Evolutionary conservation across 1,139 yeast genomes (phyloP).

Genomic region (Taphrina confusa): DNA sequence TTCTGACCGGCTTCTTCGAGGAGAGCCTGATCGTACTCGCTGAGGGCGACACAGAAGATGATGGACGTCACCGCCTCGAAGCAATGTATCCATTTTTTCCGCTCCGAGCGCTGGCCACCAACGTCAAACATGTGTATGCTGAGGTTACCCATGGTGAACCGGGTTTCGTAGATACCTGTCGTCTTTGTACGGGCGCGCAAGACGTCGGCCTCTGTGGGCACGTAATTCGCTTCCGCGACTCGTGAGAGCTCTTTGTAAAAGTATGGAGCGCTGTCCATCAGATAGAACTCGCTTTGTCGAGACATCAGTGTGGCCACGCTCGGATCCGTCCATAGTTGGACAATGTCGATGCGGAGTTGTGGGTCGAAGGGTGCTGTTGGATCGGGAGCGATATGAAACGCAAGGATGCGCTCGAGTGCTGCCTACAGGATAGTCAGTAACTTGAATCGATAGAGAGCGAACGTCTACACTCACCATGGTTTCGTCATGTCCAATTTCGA

Average conservation of each 20-base stretch:
- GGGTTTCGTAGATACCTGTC: constrained; percentile 90
- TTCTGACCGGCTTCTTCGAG: constrained; percentile 79
- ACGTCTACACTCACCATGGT: constrained; percentile 18
- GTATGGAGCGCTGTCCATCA: constrained; percentile 84
- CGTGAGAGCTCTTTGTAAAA: constrained; percentile 41
- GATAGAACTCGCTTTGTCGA: constrained; percentile 72
- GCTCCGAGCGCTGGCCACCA: constrained; percentile 94
- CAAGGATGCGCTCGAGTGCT: constrained; percentile 30
- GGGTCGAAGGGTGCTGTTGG: constrained; percentile 38
- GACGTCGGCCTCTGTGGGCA: constrained; percentile 79
- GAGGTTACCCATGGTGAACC: constrained; percentile 66
- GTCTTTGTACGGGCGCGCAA: constrained; percentile 90
- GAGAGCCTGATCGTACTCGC: constrained; percentile 88
- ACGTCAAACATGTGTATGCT: constrained; percentile 71
- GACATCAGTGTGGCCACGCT: constrained; percentile 61
- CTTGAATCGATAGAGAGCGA: too few species aligned
- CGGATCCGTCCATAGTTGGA: constrained; percentile 58
- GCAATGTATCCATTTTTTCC: constrained; percentile 95
- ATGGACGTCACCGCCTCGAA: constrained; percentile 90
- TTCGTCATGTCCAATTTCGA: constrained; percentile 4
- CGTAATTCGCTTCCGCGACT: constrained; percentile 60
- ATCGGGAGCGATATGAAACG: constrained; percentile 38
- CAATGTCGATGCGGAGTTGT: constrained; percentile 42
- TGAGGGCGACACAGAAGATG: constrained; percentile 84
- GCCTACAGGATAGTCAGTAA: constrained; percentile 17